Conservation (phyloP, 2,329 filamentous ascomycete genomes). For the Seiridium cupressi region DNA sequence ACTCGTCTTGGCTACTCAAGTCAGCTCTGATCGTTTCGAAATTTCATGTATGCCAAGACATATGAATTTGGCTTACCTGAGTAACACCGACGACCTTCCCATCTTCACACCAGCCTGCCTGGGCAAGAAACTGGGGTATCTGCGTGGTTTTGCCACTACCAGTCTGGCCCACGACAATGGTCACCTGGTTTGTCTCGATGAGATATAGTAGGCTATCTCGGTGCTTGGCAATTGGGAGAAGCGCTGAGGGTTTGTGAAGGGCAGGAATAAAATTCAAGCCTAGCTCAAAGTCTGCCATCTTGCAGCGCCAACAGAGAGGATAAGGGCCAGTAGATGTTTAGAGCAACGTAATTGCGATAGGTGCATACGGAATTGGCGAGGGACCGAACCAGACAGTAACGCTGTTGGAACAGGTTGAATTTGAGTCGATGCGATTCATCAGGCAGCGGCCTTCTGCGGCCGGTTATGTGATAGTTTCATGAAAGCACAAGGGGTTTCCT, state of each 20-base stretch:
- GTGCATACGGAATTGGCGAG: no score
- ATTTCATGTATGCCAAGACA: not conserved
- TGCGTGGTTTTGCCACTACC: constrained; percentile 96
- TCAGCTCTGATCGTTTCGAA: constrained; percentile 4
- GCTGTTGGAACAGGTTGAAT: no score
- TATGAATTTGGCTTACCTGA: constrained; percentile 57
- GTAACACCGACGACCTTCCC: constrained; percentile 85
- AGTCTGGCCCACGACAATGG: constrained; percentile 89
- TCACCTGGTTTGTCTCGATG: constrained; percentile 80
- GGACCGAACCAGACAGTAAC: no score
- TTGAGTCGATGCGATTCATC: no score
- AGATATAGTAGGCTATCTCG: constrained; percentile 78
- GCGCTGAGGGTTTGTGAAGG: constrained; percentile 77
- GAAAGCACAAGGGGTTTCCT: no score
- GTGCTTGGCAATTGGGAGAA: constrained; percentile 86
- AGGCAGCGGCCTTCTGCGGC: no score
- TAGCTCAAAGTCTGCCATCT: constrained; percentile 57
- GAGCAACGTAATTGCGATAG: no score
- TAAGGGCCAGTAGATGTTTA: not conserved
- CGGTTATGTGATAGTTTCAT: no score
- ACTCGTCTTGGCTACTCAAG: constrained; percentile 73
- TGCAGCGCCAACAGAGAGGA: not conserved
- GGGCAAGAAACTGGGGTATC: constrained; percentile 85
- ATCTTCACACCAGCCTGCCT: constrained; percentile 83
- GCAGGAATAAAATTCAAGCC: constrained; percentile 69